Evolutionary conservation across 1,284 basidiomycete genomes (phyloP), one percentile per base, ranked within the genome.

Genomic region (Golubevia pallescens): DNA sequence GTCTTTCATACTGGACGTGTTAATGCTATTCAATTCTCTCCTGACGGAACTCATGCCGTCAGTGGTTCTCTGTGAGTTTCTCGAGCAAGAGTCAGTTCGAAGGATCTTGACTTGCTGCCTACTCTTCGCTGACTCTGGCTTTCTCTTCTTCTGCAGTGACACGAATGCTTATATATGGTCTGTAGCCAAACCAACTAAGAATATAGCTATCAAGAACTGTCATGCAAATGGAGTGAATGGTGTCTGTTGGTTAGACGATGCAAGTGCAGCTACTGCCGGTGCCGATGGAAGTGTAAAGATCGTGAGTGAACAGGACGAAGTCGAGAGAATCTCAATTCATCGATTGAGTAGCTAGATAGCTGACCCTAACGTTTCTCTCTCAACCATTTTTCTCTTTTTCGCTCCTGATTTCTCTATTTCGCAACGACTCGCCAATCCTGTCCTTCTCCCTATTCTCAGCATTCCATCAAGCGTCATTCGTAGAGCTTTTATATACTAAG

Each of bases 141-240:
- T 38, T 38, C 34, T 38, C 34, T n/a, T 57, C 28, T 20, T 21
- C 10, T 57, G 48, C 8, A 65, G 70, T 68, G 96, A 99, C 84
- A 96, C 95, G 28, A 90, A 94, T 78, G 90, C 97, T 6, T 97
- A 94, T 83, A 87, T 98, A 52, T 98, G 94, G 91, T 91, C 91
- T 74, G 90, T 93, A 51, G 88, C 89, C 65, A 91, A 92, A 75
- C 91, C 92, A 10, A 87, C 90, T 86, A 91, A 90, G 86, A 93
- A 93, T 75, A 90, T 95, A 54, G 89, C 91, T 13, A 91, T 97
- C 86, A 93, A 92, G 75, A 94, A 94, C 70, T 93, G 93, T 0
- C 91, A 90, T 54, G 90, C 92, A 1, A 92, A 93, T 20, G 93
- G 94, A 3, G 91, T 93, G 0, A 91, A 90, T 67, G 89, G 89